Percentiles rank a stretch among this genome's conserved stretches.
phyloP scores from a whole-genome alignment of 2,329 filamentous ascomycete species.

The Penicillium sp. region DNA sequence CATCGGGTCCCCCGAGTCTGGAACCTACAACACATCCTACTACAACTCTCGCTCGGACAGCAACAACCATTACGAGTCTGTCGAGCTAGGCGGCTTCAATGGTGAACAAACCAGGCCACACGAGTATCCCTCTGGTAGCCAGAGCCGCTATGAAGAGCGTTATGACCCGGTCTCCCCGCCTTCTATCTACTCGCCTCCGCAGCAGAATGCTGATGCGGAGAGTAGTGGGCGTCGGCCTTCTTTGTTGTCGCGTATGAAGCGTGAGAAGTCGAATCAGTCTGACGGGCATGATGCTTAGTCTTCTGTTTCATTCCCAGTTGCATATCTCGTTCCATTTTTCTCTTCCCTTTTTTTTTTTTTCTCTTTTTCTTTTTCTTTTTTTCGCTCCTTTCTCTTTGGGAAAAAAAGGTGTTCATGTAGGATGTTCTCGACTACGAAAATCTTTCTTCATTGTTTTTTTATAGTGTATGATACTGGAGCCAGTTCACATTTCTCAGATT shows the following conservation, averaged over 20 bases:
- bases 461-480: constrained; percentile 1
- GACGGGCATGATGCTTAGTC: constrained; percentile 8
- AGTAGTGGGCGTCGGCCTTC: constrained; percentile 5
- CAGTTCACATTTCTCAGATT: background rate
- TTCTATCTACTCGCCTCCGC: constrained; percentile 70
- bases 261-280: constrained; percentile 4
- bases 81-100: constrained; percentile 6
- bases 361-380: background rate
- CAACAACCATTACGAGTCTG: constrained; percentile 16
- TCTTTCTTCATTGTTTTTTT: background rate
- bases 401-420: background rate
- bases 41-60: constrained; percentile 14
- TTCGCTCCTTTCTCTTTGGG: background rate
- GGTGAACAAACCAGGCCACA: background rate
- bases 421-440: background rate
- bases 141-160: constrained; percentile 30
- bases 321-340: background rate
- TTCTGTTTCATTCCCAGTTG: background rate
- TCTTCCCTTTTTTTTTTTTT: background rate
- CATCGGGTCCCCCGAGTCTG: constrained; percentile 14
- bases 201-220: background rate
- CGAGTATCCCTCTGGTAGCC: constrained; percentile 65
- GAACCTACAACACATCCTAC: constrained; percentile 17
- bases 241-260: constrained; percentile 12
- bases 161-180: constrained; percentile 74